These are phyloP conservation scores for Colletotrichum somersetense DNA, from an alignment of 2,329 filamentous ascomycete genomes.

Conservation along the genomic window DNA sequence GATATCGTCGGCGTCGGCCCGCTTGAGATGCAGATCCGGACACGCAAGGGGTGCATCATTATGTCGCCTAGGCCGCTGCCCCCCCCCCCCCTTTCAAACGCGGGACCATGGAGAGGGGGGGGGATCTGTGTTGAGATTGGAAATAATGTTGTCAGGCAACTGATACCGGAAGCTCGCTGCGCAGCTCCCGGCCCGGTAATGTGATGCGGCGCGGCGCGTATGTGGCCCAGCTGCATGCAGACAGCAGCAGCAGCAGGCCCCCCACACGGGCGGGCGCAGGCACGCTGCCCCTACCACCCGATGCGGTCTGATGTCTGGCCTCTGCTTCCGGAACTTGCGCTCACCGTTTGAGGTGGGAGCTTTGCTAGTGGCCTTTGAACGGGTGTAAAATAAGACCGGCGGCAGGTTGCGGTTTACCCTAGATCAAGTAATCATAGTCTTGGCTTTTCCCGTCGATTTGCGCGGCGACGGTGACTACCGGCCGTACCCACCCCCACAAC, in stretches of 20 bases:
- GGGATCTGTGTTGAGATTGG: background rate
- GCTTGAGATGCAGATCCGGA: background rate
- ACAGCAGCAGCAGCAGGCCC: background rate
- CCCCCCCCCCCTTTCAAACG: background rate
- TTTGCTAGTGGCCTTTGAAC: background rate
- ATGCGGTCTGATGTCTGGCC: background rate
- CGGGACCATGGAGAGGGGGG: constrained; percentile 5
- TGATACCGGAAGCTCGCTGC: constrained; percentile 9
- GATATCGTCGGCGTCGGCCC: background rate
- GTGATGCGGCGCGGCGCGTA: constrained; percentile 7
- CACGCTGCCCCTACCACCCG: background rate
- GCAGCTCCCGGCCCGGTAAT: constrained; percentile 12
- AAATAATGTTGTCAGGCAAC: background rate
- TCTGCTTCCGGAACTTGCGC: constrained; percentile 15
- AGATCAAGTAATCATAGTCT: background rate
- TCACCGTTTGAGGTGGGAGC: background rate
- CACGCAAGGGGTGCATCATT: constrained; percentile 25
- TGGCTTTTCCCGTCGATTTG: background rate
- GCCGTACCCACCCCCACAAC: background rate
- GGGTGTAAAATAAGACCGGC: too few relatives aligned
- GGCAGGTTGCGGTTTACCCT: background rate
- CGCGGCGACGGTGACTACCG: too few relatives aligned
- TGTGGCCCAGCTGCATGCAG: constrained; percentile 2
- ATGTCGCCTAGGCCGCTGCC: background rate
- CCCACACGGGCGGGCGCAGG: background rate